Evolutionary conservation across 768 basidiomycete genomes (phyloP), one percentile per base, ranked within the genome.

Genomic region (Trametes elegans): DNA sequence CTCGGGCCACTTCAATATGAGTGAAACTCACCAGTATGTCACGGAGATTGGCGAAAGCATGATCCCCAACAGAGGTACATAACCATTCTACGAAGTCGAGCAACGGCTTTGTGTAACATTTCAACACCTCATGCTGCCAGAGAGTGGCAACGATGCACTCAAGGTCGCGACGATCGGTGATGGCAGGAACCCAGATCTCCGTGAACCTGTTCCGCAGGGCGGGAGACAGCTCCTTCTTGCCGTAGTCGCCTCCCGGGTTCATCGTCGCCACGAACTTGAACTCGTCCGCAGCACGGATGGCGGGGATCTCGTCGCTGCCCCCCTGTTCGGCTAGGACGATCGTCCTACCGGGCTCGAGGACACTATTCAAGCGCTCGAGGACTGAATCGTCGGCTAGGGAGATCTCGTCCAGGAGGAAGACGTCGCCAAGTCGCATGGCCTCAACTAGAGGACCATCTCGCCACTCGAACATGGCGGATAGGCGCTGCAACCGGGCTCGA

Each of bases 231-330:
- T 99, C 97, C 68, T 98, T 99, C 77, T 99, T 99, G 21, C 97
- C 97, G 64, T 95, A 98, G 66, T 99, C 97, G 13, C 97, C 97
- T 18, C 97, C 97, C 0, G 97, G 97, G 68, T 99, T 99, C 97
- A 99, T 99, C 3, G 97, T 98, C 2, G 97, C 93, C 0, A 98
- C 76, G 32, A 99, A 83, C 67, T 94, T 88, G 78, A 99, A 99
- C 1, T 72, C 73, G 3, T 78, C 72, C 7, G 73, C 67, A 7
- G 93, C 95, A 18, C 71, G 74, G 36, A 98, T 75, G 7, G 78
- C 76, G 27, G 87, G 81, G 58, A 87, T 77, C 28, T 85, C 85
- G 56, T 86, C 82, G 38, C 79, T 80, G 10, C 92, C 93, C 1
- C 94, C 93, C 41, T 86, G 88, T 70, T 99, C 97, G 0, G 97